Percentiles rank a stretch among this genome's conserved stretches.
phyloP scores from a whole-genome alignment of 345 rosid genomes.

The Physaria fendleri region DNA sequence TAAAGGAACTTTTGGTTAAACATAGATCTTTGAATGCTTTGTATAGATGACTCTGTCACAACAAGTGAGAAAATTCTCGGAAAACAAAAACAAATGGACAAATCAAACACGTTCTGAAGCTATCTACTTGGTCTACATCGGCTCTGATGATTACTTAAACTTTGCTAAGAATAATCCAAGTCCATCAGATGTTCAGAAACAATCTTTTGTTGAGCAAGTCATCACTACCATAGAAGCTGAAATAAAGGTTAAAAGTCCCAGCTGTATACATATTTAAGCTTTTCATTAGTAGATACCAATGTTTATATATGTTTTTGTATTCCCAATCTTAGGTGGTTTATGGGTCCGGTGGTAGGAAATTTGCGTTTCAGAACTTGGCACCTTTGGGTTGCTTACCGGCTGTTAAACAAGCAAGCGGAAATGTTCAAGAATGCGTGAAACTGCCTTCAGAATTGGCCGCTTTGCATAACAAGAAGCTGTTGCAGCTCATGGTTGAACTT shows the following conservation, averaged over 20 bases:
- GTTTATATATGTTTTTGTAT: too few species aligned
- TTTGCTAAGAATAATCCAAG: constrained; percentile 13
- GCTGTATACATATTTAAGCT: too few species aligned
- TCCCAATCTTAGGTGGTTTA: too few species aligned
- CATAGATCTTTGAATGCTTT: not conserved
- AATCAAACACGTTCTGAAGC: constrained; percentile 17
- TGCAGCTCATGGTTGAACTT: constrained; percentile 18
- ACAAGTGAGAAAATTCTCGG: constrained; percentile 22
- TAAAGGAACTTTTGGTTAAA: not conserved
- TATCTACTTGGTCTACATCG: constrained; percentile 29
- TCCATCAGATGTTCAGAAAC: constrained; percentile 16
- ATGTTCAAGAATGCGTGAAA: constrained; percentile 19
- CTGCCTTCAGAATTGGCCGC: constrained; percentile 28
- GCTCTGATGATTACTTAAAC: constrained; percentile 27
- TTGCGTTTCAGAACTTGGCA: constrained; percentile 32
- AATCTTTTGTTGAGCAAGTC: constrained; percentile 27
- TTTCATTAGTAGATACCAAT: too few species aligned
- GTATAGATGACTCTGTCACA: constrained; percentile 23
- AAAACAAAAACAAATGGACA: constrained; percentile 25
- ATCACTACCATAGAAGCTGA: constrained; percentile 8
- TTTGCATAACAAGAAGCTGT: constrained; percentile 30
- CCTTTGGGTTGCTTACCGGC: constrained; percentile 35
- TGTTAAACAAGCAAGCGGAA: constrained; percentile 17
- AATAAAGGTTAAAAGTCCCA: constrained; percentile 6
- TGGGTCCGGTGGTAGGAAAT: constrained; percentile 25